These are phyloP conservation scores for Pseudogymnoascus sp. DNA, from an alignment of 2,329 filamentous ascomycete genomes.

Conservation along the genomic window DNA sequence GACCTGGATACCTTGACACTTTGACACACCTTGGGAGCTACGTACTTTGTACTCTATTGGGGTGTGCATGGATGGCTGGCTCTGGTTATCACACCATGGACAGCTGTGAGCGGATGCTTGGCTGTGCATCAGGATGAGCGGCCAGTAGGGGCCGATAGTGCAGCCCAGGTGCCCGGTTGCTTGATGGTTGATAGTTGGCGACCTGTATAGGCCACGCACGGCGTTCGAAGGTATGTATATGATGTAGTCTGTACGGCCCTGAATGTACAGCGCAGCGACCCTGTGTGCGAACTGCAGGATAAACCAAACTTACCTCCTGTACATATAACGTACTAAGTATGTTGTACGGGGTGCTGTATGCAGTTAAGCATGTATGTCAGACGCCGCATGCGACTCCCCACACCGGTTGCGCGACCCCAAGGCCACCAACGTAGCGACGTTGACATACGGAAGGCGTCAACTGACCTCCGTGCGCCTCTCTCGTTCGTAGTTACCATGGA, in stretches of 20 bases:
- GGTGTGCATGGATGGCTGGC: conserved; percentile 3
- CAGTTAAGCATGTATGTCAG: neutral
- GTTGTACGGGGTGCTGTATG: neutral
- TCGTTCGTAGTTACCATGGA: neutral
- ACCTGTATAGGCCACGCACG: no score
- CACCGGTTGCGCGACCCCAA: neutral
- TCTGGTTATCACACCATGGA: conserved; percentile 5
- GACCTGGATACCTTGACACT: neutral
- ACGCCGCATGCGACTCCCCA: neutral
- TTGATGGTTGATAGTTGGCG: neutral
- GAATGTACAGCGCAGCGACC: neutral
- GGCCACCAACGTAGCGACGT: neutral
- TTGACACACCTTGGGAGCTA: neutral
- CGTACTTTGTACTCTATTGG: neutral
- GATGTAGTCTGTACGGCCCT: neutral
- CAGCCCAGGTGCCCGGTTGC: conserved; percentile 2
- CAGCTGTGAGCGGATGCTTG: neutral
- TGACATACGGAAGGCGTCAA: neutral
- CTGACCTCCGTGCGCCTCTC: neutral
- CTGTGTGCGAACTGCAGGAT: neutral
- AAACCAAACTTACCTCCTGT: neutral
- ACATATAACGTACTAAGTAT: neutral
- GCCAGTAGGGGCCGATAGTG: neutral
- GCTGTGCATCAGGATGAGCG: neutral
- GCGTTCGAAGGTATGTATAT: neutral